phyloP scores from a whole-genome alignment of 805 yeast species.

The Zygosaccharomyces siamensis region DNA sequence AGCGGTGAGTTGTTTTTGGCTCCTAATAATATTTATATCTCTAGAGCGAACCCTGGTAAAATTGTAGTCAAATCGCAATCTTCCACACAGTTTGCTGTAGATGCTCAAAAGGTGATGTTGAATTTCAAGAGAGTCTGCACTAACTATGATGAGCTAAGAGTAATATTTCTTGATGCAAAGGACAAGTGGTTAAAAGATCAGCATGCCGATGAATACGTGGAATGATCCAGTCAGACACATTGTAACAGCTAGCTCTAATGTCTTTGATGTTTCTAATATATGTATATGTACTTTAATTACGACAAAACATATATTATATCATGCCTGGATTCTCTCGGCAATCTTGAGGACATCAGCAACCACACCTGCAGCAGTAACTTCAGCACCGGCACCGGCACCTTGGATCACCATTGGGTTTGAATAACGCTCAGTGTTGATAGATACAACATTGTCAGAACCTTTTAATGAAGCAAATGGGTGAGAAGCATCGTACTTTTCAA shows the following conservation, averaged over 20 bases:
- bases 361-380: slow-evolving; percentile 81
- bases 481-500: slow-evolving; percentile 77
- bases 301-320: not conserved
- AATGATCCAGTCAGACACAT: not conserved
- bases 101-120: slow-evolving; percentile 70
- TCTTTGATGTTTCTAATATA: not conserved
- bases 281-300: not conserved
- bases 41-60: slow-evolving; percentile 55
- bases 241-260: not conserved
- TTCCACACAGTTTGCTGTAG: slow-evolving; percentile 40
- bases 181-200: slow-evolving; percentile 40
- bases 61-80: slow-evolving; percentile 32
- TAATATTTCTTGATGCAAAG: slow-evolving; percentile 57
- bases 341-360: slow-evolving; percentile 89
- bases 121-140: slow-evolving; percentile 61
- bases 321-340: slow-evolving; percentile 65
- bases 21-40: slow-evolving; percentile 79
- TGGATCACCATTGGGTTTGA: slow-evolving; percentile 89
- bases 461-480: slow-evolving; percentile 95
- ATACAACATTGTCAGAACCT: slow-evolving; percentile 94
- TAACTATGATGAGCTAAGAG: slow-evolving; percentile 43
- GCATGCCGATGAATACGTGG: slow-evolving; percentile 26
- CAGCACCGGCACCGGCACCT: slow-evolving; percentile 95
- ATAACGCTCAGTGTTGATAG: slow-evolving; percentile 88
- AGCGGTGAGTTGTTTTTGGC: slow-evolving; percentile 77